phyloP scores from a whole-genome alignment of 2,329 filamentous ascomycete species.

The Seiridium cupressi region DNA sequence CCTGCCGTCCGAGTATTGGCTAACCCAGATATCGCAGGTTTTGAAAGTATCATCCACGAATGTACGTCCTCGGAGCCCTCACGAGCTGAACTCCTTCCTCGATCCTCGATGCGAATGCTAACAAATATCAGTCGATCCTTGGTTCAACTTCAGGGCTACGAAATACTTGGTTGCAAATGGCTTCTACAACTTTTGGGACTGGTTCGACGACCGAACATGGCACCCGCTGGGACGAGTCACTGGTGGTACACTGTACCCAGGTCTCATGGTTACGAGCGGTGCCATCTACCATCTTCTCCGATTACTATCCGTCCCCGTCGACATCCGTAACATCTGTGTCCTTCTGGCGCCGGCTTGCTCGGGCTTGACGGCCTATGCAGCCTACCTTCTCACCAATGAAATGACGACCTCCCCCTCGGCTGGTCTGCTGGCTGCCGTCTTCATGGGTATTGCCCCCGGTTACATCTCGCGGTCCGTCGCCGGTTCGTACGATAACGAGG shows the following conservation, averaged over 20 bases:
- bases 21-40: conserved; percentile 53
- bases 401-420: conserved; percentile 96
- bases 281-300: conserved; percentile 93
- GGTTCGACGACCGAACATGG: conserved; percentile 99
- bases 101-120: conserved; percentile 6
- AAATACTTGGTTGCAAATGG: conserved; percentile 97
- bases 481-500: conserved; percentile 98
- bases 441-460: conserved; percentile 96
- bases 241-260: conserved; percentile 96
- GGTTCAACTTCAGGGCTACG: conserved; percentile 99
- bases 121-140: conserved; percentile 78
- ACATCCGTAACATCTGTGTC: conserved; percentile 98
- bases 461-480: conserved; percentile 98
- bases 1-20: conserved; percentile 3
- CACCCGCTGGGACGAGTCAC: conserved; percentile 97
- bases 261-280: conserved; percentile 98
- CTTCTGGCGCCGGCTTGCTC: conserved; percentile 93
- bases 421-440: conserved; percentile 86
- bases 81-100: conserved; percentile 10
- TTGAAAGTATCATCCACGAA: conserved; percentile 99
- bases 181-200: conserved; percentile 99
- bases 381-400: conserved; percentile 94
- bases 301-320: conserved; percentile 84
- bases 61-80: conserved; percentile 61
- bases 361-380: conserved; percentile 85